phyloP scores from a whole-genome alignment of 371 early-diverging fungal species.

The Zopfochytrium polystomum region DNA sequence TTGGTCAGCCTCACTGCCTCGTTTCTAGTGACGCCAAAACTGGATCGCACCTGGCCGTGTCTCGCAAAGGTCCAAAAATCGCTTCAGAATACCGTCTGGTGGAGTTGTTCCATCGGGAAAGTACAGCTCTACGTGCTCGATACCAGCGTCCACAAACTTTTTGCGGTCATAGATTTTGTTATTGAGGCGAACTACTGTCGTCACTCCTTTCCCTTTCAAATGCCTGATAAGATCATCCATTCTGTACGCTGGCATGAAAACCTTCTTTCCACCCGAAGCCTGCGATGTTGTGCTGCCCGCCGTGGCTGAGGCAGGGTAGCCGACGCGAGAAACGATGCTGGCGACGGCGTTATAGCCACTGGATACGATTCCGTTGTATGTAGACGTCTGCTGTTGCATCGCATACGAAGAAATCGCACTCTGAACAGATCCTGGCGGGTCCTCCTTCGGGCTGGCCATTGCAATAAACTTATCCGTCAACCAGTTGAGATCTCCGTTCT shows the following conservation, averaged over 20 bases:
- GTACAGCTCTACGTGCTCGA: conserved; percentile 59
- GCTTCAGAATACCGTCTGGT: conserved; percentile 51
- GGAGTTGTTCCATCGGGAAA: conserved; percentile 67
- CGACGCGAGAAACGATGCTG: neutral
- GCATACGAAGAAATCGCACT: neutral
- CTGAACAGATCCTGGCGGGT: no score
- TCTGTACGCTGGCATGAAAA: conserved; percentile 34
- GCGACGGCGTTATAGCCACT: neutral
- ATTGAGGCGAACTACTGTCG: conserved; percentile 57
- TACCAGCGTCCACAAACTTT: conserved; percentile 49
- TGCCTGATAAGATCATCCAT: conserved; percentile 41
- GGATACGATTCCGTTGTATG: neutral
- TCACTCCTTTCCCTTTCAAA: conserved; percentile 38
- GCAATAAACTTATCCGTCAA: conserved; percentile 60
- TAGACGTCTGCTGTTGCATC: neutral
- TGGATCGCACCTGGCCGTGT: conserved; percentile 33
- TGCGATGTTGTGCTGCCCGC: conserved; percentile 11
- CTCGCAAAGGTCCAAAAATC: conserved; percentile 58
- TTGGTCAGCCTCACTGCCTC: neutral
- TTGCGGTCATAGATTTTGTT: conserved; percentile 56
- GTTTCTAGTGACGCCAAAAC: neutral
- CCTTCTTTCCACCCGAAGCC: conserved; percentile 17
- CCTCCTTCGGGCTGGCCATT: conserved; percentile 59
- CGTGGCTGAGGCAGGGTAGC: neutral
- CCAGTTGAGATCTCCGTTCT: conserved; percentile 69